Evolutionary conservation across 495 filamentous ascomycete genomes (phyloP).

Genomic region (Aspergillus avenaceus): DNA sequence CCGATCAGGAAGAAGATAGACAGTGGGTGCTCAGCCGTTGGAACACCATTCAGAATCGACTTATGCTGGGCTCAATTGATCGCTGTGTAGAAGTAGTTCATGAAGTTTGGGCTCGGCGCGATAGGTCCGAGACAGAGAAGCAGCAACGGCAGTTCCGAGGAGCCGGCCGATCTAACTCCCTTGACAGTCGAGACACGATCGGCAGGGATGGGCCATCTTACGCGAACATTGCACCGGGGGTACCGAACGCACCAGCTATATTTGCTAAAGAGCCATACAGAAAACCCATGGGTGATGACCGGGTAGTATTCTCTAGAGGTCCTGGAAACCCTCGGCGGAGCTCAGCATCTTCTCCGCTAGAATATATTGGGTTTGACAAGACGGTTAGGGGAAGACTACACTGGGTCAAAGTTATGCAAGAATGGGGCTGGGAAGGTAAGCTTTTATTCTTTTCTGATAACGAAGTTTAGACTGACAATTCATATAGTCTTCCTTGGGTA

Average conservation of each 20-base stretch:
- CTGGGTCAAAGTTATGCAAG: constrained; percentile 77
- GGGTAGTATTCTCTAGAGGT: neutral
- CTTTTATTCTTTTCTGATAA: constrained; percentile 3
- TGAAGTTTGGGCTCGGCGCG: constrained; percentile 61
- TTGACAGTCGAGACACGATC: constrained; percentile 5
- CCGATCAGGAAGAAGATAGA: constrained; percentile 54
- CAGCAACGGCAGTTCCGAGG: constrained; percentile 14
- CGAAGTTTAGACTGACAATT: neutral
- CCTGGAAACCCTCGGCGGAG: constrained; percentile 17
- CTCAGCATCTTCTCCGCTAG: constrained; percentile 31
- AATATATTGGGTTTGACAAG: constrained; percentile 57
- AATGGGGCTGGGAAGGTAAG: constrained; percentile 76
- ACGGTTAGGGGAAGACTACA: constrained; percentile 67
- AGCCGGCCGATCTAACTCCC: constrained; percentile 10
- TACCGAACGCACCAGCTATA: neutral
- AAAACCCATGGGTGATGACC: constrained; percentile 2
- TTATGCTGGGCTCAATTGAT: constrained; percentile 71
- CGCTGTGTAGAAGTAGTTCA: constrained; percentile 72
- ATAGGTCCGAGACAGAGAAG: constrained; percentile 41
- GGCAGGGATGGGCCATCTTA: constrained; percentile 8
- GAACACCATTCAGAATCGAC: constrained; percentile 55
- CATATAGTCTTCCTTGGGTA: constrained; percentile 39
- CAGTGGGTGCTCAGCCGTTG: constrained; percentile 68
- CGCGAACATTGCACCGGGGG: neutral
- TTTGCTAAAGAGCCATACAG: constrained; percentile 15